Conservation (phyloP, 140 eudicot species). For the Cichorium intybus region DNA sequence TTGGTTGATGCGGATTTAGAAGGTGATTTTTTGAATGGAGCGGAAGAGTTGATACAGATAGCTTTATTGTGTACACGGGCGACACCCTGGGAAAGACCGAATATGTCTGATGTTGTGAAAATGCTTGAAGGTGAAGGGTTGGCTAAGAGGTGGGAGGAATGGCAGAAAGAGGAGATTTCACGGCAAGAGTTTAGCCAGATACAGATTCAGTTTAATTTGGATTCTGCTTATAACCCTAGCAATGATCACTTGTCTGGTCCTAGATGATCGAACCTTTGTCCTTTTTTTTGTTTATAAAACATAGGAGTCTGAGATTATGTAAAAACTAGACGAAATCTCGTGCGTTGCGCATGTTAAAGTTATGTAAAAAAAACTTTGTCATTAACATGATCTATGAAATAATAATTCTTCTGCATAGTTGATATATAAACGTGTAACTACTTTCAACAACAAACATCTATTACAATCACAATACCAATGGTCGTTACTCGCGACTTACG, state of each 20-base stretch:
- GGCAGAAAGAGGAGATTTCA: constrained; percentile 16
- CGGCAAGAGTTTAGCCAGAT: constrained; percentile 17
- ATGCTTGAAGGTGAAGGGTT: constrained; percentile 17
- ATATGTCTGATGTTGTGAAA: constrained; percentile 13
- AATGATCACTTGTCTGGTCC: constrained; percentile 47
- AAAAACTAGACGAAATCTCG: no score
- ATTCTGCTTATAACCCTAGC: constrained; percentile 35
- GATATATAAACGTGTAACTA: no score
- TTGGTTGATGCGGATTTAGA: constrained; percentile 4
- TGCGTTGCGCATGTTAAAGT: no score
- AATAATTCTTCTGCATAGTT: no score
- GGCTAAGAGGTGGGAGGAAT: constrained; percentile 8
- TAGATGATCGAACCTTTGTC: constrained; percentile 13
- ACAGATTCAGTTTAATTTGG: constrained; percentile 14
- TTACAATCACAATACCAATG: no score
- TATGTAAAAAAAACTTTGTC: no score
- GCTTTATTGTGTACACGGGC: constrained; percentile 12
- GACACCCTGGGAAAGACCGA: constrained; percentile 7
- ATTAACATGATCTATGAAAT: no score
- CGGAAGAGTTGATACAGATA: constrained; percentile 6
- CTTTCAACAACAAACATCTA: no score
- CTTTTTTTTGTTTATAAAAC: not conserved
- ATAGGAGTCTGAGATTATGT: not conserved
- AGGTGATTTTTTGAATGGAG: not conserved
- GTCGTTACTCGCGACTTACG: no score